phyloP scores from a whole-genome alignment of 2,329 filamentous ascomycete genomes.

The Claviceps fusiformis region DNA sequence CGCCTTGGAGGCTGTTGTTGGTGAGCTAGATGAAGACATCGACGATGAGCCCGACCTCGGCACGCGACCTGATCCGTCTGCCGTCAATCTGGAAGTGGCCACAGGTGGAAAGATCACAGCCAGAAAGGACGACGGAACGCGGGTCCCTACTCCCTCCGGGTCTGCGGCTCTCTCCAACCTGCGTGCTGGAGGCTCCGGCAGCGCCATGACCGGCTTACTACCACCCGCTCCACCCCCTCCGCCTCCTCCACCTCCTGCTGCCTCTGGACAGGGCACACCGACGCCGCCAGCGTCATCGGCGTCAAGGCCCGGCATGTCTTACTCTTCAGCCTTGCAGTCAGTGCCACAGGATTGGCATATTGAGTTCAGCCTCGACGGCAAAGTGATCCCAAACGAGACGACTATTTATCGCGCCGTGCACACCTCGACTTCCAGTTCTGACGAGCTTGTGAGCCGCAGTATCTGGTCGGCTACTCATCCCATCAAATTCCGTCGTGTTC shows the following conservation, averaged over 20 bases:
- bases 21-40: constrained; percentile 76
- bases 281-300: constrained; percentile 42
- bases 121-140: constrained; percentile 79
- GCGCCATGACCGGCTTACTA: constrained; percentile 6
- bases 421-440: constrained; percentile 34
- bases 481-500: constrained; percentile 79
- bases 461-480: constrained; percentile 86
- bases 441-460: constrained; percentile 58
- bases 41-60: constrained; percentile 54
- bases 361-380: constrained; percentile 78
- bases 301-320: constrained; percentile 51
- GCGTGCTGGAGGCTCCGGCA: constrained; percentile 25
- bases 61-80: constrained; percentile 51
- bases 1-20: constrained; percentile 76
- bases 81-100: constrained; percentile 83
- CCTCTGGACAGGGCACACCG: constrained; percentile 28
- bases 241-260: constrained; percentile 1
- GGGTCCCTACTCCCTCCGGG: constrained; percentile 63
- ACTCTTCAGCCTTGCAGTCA: constrained; percentile 70
- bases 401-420: constrained; percentile 94
- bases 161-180: constrained; percentile 14
- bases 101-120: constrained; percentile 80
- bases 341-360: constrained; percentile 92
- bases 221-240: background rate
- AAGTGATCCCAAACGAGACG: constrained; percentile 76